Conservation (phyloP, 352 stramenopile species). For the Phytophthora sansomeana region DNA sequence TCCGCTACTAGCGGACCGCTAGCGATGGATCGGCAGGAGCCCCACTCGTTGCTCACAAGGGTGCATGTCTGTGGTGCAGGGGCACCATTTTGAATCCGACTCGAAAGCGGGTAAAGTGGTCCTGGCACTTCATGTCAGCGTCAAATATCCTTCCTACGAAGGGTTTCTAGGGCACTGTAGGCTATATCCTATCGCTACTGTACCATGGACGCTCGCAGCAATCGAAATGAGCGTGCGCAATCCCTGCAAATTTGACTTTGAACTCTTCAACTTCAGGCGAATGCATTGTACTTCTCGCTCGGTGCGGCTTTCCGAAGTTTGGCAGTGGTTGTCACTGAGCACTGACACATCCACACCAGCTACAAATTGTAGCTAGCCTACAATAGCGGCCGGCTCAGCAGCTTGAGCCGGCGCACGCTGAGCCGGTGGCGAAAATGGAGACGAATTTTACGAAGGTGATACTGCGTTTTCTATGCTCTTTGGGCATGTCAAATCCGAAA, state of each 20-base stretch:
- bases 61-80: constrained; percentile 12
- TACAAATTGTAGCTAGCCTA: too few species aligned
- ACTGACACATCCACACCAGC: background rate
- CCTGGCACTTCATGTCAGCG: background rate
- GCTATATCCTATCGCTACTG: too few species aligned
- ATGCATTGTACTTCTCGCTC: background rate
- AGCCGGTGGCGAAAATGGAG: constrained; percentile 25
- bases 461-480: constrained; percentile 1
- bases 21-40: background rate
- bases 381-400: background rate
- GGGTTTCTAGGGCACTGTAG: too few species aligned
- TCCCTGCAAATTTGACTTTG: too few species aligned
- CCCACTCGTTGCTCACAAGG: background rate
- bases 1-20: background rate
- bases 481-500: constrained; percentile 16
- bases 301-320: background rate
- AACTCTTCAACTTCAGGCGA: too few species aligned
- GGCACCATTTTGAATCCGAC: constrained; percentile 1
- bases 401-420: constrained; percentile 1
- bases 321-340: background rate
- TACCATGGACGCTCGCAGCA: too few species aligned
- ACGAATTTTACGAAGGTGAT: constrained; percentile 16
- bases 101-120: background rate
- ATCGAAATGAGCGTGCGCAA: too few species aligned
- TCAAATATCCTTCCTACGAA: too few species aligned